Evolutionary conservation across 306 rosid genomes (phyloP), one percentile per base, ranked within the genome.

Genomic region (Sechiopsis laciniata): DNA sequence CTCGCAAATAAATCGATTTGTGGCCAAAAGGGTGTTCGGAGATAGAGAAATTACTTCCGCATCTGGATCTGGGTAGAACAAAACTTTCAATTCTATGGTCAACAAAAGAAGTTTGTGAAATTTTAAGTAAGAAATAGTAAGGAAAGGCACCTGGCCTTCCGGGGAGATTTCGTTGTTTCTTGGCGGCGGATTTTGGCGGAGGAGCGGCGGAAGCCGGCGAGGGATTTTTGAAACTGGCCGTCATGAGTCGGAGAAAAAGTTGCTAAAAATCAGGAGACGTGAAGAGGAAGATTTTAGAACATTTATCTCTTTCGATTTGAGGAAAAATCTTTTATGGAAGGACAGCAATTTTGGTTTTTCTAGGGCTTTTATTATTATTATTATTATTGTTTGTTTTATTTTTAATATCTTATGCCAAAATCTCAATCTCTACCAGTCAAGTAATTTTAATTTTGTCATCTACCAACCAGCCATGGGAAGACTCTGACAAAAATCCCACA

Each of bases 41-140:
- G 97, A 92, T 76, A 92, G 74, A 74, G 96, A 87, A 68, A 92
- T 86, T 80, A 92, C 97, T 77, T 92, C 97, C 15, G 97, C 97
- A 35, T 86, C 96, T 58, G 97, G 97, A 89, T 91, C 97, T 91
- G 80, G 45, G 45, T 1, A 6, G 1, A 37, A 37, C 45, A 37
- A 37, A 37, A 37, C 1, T 37, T 37, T 1, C 45, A 6, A 37
- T 37, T 37, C 45, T 15, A 55, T 19, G 58, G 24, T 35, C 16
- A 2, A 17, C n/a, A 9, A 20, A 19, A 16, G 2, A 37, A 53
- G 5, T 10, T 15, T 21, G 4, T 13, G 32, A 29, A 29, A 37
- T 59, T 80, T 84, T 37, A 37, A 37, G 45, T 37, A 2, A 48
- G 14, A 48, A 48, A 10, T 3, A 37, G 52, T 7, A 3, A 2